Conservation (phyloP, 331 rosid species). For the Spiraea crenata region DNA sequence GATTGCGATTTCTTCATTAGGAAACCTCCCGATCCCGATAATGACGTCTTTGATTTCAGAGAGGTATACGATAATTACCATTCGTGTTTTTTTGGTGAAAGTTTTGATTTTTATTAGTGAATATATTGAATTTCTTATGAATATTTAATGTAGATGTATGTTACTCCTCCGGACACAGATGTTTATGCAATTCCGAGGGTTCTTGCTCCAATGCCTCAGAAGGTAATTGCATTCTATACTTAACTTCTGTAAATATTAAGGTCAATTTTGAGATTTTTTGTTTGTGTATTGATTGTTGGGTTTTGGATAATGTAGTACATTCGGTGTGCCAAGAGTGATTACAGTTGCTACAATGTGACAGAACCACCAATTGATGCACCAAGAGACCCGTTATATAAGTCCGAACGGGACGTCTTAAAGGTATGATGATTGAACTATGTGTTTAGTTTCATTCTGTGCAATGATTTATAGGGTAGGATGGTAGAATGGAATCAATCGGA, state of each 20-base stretch:
- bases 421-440: slow-evolving; percentile 29
- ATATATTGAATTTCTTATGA: not conserved
- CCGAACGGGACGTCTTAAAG: slow-evolving; percentile 73
- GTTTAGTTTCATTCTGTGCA: not conserved
- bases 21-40: slow-evolving; percentile 87
- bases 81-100: not conserved
- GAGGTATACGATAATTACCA: slow-evolving; percentile 46
- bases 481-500: not conserved
- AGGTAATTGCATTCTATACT: slow-evolving; percentile 38
- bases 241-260: not conserved
- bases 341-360: slow-evolving; percentile 70
- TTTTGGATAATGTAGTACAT: slow-evolving; percentile 56
- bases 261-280: not conserved
- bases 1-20: slow-evolving; percentile 87
- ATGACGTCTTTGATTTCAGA: slow-evolving; percentile 83
- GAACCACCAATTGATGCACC: slow-evolving; percentile 97
- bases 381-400: slow-evolving; percentile 83
- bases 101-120: not conserved
- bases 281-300: slow-evolving; percentile 4
- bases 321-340: slow-evolving; percentile 86
- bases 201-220: slow-evolving; percentile 92
- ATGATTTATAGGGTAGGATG: not conserved
- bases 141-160: slow-evolving; percentile 65
- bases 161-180: slow-evolving; percentile 97
- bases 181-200: slow-evolving; percentile 87